Evolutionary conservation across 2,329 filamentous ascomycete species (phyloP).

Genomic region (Talaromyces pinophilus): DNA sequence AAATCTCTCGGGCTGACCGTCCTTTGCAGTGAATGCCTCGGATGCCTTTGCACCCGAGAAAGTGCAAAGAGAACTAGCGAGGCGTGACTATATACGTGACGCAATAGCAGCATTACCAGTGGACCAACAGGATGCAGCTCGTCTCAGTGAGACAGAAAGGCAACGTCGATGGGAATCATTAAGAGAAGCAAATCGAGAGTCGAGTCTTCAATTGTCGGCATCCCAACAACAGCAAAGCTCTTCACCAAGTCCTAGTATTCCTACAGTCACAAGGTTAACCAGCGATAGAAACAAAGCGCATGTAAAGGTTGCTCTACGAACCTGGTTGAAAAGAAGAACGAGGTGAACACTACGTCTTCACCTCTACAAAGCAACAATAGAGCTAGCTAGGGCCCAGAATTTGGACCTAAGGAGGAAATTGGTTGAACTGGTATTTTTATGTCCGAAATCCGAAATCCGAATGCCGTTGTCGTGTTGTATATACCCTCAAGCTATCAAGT

Average conservation of each 20-base stretch:
- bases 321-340: neutral
- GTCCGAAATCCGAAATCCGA: neutral
- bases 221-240: neutral
- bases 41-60: neutral
- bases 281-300: neutral
- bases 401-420: too few species aligned
- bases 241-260: neutral
- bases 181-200: neutral
- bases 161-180: neutral
- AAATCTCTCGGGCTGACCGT: too few species aligned
- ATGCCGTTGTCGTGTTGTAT: neutral
- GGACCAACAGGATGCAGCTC: neutral
- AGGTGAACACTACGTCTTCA: neutral
- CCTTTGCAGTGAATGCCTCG: too few species aligned
- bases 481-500: neutral
- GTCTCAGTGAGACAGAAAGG: neutral
- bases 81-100: neutral
- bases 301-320: neutral
- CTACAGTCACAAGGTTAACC: neutral
- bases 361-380: neutral
- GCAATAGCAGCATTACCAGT: neutral
- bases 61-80: neutral
- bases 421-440: neutral
- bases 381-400: neutral
- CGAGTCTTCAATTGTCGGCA: neutral